Base-by-base conservation (phyloP, 176 grass and related monocot species). In the Cenchrus americanus region DNA sequence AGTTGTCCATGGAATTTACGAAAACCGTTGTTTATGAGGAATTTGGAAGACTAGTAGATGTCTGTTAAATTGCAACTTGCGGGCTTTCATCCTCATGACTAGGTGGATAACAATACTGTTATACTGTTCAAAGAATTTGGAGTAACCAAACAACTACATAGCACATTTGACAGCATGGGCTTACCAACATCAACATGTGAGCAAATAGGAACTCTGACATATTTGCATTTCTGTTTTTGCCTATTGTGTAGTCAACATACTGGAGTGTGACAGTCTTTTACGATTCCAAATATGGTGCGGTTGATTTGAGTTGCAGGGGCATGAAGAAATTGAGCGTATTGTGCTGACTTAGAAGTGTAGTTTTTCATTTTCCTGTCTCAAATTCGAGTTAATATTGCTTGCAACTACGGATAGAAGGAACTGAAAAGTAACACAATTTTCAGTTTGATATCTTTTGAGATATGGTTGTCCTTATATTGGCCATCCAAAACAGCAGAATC, bases 1-100 rank as follows among this genome's bases (percentile, higher is more conserved):
- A 43, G 19, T 30, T 62, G 52, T 50, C 19, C 44, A 44, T 52
- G 6, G 5, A 18, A 11, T 54, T 30, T 62, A 64, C 53, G 30
- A 83, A 62, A n/a, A 64, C 8, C 54, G 13, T 83, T 74, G 10
- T 51, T 40, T 61, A 30, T 51, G 7, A 71, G 15, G 76, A 80
- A n/a, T 73, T 10, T 64, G 57, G 44, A 52, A 73, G 67, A 62
- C 34, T 54, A 54, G 26, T 62, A 71, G 41, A 71, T 63, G 21
- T 73, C 10, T 84, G 21, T 61, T 62, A 76, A 84, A 69, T n/a
- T 54, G 40, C 57, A 63, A 48, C 2, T 18, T 48, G 22, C 18
- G 5, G 23, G 42, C 8, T 78, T 47, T 64, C 59, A 62, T 64
- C 44, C 22, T 18, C 1, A 8, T 19, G 4, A 62, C 2, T 63